A percentile compares a stretch with the other conserved stretches of the same genome.
Evolutionary conservation across 495 filamentous ascomycete genomes (phyloP).

Genomic region (Penicillium taxi): DNA sequence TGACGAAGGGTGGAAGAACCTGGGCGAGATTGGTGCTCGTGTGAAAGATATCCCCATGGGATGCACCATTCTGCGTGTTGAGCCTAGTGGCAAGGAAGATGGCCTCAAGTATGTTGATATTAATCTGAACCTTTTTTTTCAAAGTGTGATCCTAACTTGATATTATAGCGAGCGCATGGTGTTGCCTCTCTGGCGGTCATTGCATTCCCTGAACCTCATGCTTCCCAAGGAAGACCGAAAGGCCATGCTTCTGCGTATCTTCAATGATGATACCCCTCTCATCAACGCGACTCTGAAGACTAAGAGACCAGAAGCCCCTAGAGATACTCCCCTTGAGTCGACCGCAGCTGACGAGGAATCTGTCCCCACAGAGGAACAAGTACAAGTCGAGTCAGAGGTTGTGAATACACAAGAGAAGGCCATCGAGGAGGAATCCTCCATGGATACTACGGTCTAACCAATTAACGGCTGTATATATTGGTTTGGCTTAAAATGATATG

Average conservation of each 20-base stretch:
- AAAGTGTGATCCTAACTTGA: constrained; percentile 11
- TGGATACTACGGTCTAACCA: constrained; percentile 40
- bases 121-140: background rate
- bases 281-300: constrained; percentile 40
- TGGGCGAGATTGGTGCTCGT: constrained; percentile 83
- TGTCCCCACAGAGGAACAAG: constrained; percentile 27
- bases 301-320: constrained; percentile 12
- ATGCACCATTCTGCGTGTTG: constrained; percentile 81
- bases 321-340: constrained; percentile 12
- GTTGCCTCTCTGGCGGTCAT: constrained; percentile 83
- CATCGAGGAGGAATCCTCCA: constrained; percentile 37
- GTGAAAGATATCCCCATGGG: constrained; percentile 75
- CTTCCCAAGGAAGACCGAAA: constrained; percentile 90
- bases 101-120: constrained; percentile 51
- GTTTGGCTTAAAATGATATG: too few species aligned
- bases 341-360: constrained; percentile 32
- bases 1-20: constrained; percentile 55
- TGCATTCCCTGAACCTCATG: constrained; percentile 88
- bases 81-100: constrained; percentile 59
- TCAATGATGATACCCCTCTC: constrained; percentile 73
- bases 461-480: background rate
- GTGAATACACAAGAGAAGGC: constrained; percentile 33
- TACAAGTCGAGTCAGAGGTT: constrained; percentile 33
- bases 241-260: constrained; percentile 86
- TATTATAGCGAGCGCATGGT: constrained; percentile 62